Base-by-base conservation (phyloP, 2,329 filamentous ascomycete species). In the Byssothecium circinans region DNA sequence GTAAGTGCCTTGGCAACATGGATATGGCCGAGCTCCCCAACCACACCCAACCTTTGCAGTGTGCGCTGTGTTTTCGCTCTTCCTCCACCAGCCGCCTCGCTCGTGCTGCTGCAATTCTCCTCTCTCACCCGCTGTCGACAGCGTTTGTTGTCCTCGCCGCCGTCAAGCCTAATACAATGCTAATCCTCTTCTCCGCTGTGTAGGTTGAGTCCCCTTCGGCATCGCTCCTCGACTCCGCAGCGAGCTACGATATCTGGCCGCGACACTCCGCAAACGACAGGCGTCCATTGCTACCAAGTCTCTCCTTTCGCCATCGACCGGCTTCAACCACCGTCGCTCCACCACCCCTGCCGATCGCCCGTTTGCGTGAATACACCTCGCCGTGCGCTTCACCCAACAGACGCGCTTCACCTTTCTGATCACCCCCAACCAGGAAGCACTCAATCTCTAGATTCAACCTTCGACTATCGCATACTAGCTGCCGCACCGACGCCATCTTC, bases 121-220 rank as follows among this genome's bases (percentile, higher is more conserved):
- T 18, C 25, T 25, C 33, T 25, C 20, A 15, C 18, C 12, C 25
- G n/a, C 20, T 38, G 47, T 38, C 38, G 42, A 45, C 42, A 37
- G 15, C 36, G 8, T 14, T 19, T 20, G 35, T 36, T 39, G 47
- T 40, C 29, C 43, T 42, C 42, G 33, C 36, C 14, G 41, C 37
- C 10, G 20, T 36, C 23, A 2, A 23, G 36, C 12, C 6, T 10
- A 43, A 20, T 29, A 43, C 45, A 39, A 56, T 56, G 53, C 47
- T 56, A 43, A 56, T 48, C 33, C 32, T 8, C 14, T 43, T 17
- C 11, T 17, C 15, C 14, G 7, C 27, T 40, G 40, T 49, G 43
- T 44, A 53, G 50, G 43, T 44, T 18, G 17, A 35, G 14, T 20
- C 30, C 25, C 27, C 30, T 6, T 39, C 35, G 44, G 45, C 39